A percentile compares a stretch with the other conserved stretches of the same genome.
These are phyloP conservation scores for Phlebiopsis gigantea DNA, from an alignment of 768 basidiomycete genomes.

Conservation along the genomic window DNA sequence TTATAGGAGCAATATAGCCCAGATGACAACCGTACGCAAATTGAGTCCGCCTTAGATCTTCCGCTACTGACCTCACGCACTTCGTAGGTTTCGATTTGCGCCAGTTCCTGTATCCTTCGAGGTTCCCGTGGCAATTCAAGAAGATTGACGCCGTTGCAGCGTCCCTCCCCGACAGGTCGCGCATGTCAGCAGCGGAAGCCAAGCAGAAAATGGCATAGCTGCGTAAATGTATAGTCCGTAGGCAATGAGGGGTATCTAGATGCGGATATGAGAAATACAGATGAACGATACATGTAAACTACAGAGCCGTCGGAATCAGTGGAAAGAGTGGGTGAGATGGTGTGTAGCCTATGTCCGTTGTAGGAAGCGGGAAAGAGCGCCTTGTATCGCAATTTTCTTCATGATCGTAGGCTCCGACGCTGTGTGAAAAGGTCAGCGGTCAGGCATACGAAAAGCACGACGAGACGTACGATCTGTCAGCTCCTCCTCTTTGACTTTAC, in stretches of 20 bases:
- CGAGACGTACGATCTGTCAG: constrained; percentile 68
- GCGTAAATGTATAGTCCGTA: not conserved
- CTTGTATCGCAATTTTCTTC: constrained; percentile 82
- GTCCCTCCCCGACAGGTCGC: constrained; percentile 66
- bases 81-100: constrained; percentile 84
- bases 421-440: constrained; percentile 24
- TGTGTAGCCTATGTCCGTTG: constrained; percentile 13
- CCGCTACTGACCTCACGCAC: constrained; percentile 13
- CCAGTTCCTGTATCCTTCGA: constrained; percentile 92
- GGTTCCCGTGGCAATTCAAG: constrained; percentile 95
- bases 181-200: constrained; percentile 16
- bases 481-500: constrained; percentile 89
- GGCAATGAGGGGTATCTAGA: constrained; percentile 11
- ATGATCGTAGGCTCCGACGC: constrained; percentile 84
- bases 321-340: not conserved
- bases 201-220: constrained; percentile 31
- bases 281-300: constrained; percentile 12
- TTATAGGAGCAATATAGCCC: constrained; percentile 90
- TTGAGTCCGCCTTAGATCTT: not conserved
- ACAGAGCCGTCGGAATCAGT: constrained; percentile 2
- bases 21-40: constrained; percentile 82
- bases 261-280: constrained; percentile 7
- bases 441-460: constrained; percentile 7
- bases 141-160: constrained; percentile 90
- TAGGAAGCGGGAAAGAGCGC: constrained; percentile 71